Evolutionary conservation across 75 land plant genomes (phyloP), one percentile per base, ranked within the genome.

Genomic region (Picea sitchensis): DNA sequence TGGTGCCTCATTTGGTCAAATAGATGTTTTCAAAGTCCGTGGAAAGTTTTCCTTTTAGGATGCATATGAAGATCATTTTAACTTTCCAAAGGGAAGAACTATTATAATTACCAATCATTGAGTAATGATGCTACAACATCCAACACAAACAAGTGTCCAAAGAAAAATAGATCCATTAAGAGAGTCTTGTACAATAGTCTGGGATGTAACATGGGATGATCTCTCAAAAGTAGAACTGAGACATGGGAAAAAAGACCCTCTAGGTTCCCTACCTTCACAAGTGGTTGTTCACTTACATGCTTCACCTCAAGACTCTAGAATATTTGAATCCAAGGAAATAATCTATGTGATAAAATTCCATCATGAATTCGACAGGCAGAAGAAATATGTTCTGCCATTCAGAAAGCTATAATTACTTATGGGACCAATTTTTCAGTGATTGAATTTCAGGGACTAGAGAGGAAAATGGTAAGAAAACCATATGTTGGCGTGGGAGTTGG

Each of bases 151-250:
- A 41, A 41, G 44, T 41, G 44, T 41, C 44, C 99, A 95, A 74
- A 91, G 87, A 77, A 92, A 89, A 81, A 86, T 92, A 76, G 96
- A 88, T 80, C 91, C 95, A 56, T 87, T 84, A 21, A 92, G 87
- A 74, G 96, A 97, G 80, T 96, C 98, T 54, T 95, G 99, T 79
- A 88, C 94, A 30, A 87, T 97, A 57, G 59, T 93, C 20, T 97
- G 98, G 99, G 98, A 97, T 88, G 95, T 97, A n/a, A 18, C 79
- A 31, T 97, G 98, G 99, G 88, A 89, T 80, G 90, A 88, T 59
- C 78, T 97, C 11, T 68, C 77, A 69, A 85, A 90, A 34, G 89
- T 97, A 88, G 96, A 97, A 76, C 69, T 93, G 67, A 75, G 71
- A 12, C 77, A 80, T 78, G 94, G 92, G 69, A 92, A 87, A 76